A percentile compares a stretch with the other conserved stretches of the same genome.
These are phyloP conservation scores for Coemansia sp. DNA, from an alignment of 192 early-diverging fungal species.

Conservation along the genomic window DNA sequence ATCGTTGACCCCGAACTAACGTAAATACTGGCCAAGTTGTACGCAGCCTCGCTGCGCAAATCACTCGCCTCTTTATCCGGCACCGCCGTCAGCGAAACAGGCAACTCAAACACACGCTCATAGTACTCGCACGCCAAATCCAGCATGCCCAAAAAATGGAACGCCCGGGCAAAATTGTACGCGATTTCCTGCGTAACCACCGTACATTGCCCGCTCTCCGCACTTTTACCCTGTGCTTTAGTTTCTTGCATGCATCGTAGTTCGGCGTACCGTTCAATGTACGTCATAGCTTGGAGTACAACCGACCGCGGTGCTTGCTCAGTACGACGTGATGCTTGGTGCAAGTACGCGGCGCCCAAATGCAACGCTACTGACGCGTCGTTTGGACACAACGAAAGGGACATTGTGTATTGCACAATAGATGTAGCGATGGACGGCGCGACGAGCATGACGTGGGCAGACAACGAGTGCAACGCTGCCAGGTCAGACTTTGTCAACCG, in stretches of 20 bases:
- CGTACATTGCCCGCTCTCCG: not conserved
- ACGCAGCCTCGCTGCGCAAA: slow-evolving; percentile 80
- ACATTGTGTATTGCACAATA: slow-evolving; percentile 40
- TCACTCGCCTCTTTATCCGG: slow-evolving; percentile 19
- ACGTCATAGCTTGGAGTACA: slow-evolving; percentile 33
- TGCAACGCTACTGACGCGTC: slow-evolving; percentile 39
- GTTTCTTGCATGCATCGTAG: slow-evolving; percentile 28
- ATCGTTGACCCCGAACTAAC: slow-evolving; percentile 66
- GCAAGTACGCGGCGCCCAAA: slow-evolving; percentile 34
- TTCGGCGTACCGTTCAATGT: slow-evolving; percentile 46
- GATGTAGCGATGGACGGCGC: slow-evolving; percentile 13
- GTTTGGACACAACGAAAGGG: slow-evolving; percentile 27
- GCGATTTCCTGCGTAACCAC: slow-evolving; percentile 56
- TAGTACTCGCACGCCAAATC: slow-evolving; percentile 87
- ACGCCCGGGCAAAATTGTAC: slow-evolving; percentile 88
- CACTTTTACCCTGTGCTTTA: no score
- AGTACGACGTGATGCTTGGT: slow-evolving; percentile 1
- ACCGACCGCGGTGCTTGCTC: slow-evolving; percentile 5
- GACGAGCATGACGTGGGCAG: slow-evolving; percentile 34
- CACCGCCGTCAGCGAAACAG: slow-evolving; percentile 41
- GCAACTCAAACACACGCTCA: slow-evolving; percentile 64
- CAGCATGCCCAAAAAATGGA: slow-evolving; percentile 81
- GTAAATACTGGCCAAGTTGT: slow-evolving; percentile 86
- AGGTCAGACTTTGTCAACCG: slow-evolving; percentile 23
- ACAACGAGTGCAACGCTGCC: slow-evolving; percentile 31